These are phyloP conservation scores for Pyrenophora seminiperda DNA, from an alignment of 2,329 filamentous ascomycete genomes.

Conservation along the genomic window DNA sequence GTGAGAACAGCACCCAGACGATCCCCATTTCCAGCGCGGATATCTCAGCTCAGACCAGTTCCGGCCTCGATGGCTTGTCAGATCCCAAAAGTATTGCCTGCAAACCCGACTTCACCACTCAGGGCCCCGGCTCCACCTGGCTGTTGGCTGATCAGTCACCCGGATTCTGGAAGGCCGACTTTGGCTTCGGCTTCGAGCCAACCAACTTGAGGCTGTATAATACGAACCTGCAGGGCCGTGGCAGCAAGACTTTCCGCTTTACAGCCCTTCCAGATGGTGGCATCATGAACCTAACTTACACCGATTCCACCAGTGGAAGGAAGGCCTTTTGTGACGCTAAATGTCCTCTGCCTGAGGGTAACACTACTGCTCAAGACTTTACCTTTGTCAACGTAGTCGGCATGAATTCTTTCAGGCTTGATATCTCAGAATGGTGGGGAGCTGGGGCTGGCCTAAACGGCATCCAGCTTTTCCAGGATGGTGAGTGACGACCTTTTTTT, in stretches of 20 bases:
- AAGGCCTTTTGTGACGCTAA: conserved; percentile 75
- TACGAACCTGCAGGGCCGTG: conserved; percentile 79
- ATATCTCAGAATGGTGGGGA: conserved; percentile 88
- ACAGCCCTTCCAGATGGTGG: conserved; percentile 84
- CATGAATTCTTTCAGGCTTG: conserved; percentile 84
- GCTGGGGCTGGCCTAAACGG: conserved; percentile 81
- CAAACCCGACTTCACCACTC: conserved; percentile 65
- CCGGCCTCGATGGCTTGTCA: conserved; percentile 66
- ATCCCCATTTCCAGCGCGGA: conserved; percentile 83
- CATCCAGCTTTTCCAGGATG: conserved; percentile 83
- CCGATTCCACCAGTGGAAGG: conserved; percentile 69
- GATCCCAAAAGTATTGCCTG: conserved; percentile 85
- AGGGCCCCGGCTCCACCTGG: conserved; percentile 80
- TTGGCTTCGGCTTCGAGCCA: conserved; percentile 83
- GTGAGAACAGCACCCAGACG: conserved; percentile 72
- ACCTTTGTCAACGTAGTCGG: conserved; percentile 89
- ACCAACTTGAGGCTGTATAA: conserved; percentile 89
- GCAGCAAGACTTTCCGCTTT: conserved; percentile 86
- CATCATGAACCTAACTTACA: conserved; percentile 95
- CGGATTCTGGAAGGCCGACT: conserved; percentile 83
- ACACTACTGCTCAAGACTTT: conserved; percentile 82
- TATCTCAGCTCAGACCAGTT: conserved; percentile 69
- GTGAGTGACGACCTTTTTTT: conserved; percentile 31
- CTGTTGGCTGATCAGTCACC: conserved; percentile 74
- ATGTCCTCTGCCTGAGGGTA: conserved; percentile 78